Base-by-base conservation (phyloP, 2,329 filamentous ascomycete species). In the Fusarium buxicola region DNA sequence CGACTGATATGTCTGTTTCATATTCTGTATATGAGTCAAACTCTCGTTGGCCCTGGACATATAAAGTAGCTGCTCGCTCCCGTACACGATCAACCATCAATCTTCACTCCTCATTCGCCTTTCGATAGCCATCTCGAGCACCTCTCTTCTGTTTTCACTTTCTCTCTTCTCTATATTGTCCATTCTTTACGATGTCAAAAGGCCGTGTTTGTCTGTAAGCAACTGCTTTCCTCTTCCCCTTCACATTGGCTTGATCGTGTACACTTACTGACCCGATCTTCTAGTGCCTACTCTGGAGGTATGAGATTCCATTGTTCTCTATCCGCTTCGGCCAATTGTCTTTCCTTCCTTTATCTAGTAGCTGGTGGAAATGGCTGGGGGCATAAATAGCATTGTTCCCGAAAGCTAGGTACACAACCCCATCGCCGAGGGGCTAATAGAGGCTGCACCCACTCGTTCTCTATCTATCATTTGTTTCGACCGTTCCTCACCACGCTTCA, bases 161-260 rank as follows among this genome's bases (percentile, higher is more conserved):
- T 24, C n/a, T 31, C 12, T 27, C 21, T 48, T 7, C 5, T 24
- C 12, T 13, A 15, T 18, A 48, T 13, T 27, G 10, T 13, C 11
- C 16, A n/a, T 21, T 9, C 10, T 38, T 30, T 48, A 51, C 11
- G 15, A 63, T 63, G 58, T 39, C 58, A 41, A 63, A 63, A 58
- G 53, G 59, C 24, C 60, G 59, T 35, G 54, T 63, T 18, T 63
- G 60, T 55, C 59, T 58, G 48, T 63, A 43, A 59, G 59, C 46
- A 24, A 16, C 16, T 28, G 2, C 5, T 15, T 31, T 21, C 30
- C 12, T 11, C 8, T n/a, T 21, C 30, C 12, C 8, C 8, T n/a
- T 8, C 7, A 27, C 15, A 7, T 7, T 21, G 21, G 21, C 8
- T 31, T 38, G 38, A 7, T 3, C 7, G 4, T 13, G 12, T 15